phyloP scores from a whole-genome alignment of 306 rosid genomes.

The Rubus idaeus region DNA sequence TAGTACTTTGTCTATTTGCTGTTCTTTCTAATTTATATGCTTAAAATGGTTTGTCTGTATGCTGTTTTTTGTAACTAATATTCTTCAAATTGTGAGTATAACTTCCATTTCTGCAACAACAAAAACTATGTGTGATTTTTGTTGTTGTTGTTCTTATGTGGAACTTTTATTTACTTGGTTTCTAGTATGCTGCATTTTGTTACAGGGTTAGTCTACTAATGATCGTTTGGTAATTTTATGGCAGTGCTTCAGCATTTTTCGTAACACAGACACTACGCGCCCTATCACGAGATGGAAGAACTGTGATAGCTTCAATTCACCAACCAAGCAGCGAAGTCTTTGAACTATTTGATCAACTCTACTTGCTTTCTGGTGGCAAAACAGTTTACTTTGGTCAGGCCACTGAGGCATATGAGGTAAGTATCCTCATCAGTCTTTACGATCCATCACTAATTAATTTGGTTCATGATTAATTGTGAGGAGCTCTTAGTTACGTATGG shows the following conservation, averaged over 20 bases:
- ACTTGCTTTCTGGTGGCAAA: conserved; percentile 90
- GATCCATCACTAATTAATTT: not conserved
- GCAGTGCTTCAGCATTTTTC: conserved; percentile 97
- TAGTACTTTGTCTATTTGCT: not conserved
- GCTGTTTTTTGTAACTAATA: not conserved
- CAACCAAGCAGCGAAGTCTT: conserved; percentile 99
- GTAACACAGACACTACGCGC: conserved; percentile 89
- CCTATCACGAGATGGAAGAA: conserved; percentile 87
- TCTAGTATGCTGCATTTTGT: not conserved
- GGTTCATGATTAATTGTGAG: not conserved
- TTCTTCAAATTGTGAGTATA: not conserved
- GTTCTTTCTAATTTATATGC: not conserved
- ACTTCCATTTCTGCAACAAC: not conserved
- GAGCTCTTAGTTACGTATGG: not conserved
- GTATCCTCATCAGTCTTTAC: not conserved
- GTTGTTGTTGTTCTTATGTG: not conserved
- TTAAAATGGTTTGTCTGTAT: not conserved
- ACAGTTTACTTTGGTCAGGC: conserved; percentile 94
- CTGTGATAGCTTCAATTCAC: conserved; percentile 93
- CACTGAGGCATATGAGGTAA: conserved; percentile 90
- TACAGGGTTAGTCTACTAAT: not conserved
- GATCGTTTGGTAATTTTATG: conserved; percentile 15
- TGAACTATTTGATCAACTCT: conserved; percentile 86
- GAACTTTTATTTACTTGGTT: not conserved
- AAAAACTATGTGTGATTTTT: not conserved